Evolutionary conservation across 2,329 filamentous ascomycete genomes (phyloP).

Genomic region (Onygenales sp.): DNA sequence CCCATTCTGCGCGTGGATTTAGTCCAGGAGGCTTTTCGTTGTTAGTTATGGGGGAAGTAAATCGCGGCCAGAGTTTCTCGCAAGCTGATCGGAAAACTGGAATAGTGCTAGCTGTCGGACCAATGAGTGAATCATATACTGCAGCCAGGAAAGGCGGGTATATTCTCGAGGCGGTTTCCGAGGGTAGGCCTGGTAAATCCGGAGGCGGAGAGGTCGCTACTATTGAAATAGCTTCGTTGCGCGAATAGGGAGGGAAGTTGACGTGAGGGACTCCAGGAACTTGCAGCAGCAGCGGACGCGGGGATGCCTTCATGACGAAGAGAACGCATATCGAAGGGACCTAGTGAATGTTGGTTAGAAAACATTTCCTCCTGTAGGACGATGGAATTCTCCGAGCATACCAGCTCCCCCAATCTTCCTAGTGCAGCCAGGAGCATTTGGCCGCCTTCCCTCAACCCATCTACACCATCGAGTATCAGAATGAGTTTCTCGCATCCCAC

Average conservation of each 20-base stretch:
- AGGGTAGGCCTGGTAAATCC: slow-evolving; percentile 20
- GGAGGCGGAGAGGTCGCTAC: slow-evolving; percentile 48
- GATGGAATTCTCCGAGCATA: slow-evolving; percentile 36
- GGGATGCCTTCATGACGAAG: slow-evolving; percentile 61
- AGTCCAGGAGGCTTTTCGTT: slow-evolving; percentile 44
- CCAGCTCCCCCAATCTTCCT: slow-evolving; percentile 69
- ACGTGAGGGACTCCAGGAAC: slow-evolving; percentile 63
- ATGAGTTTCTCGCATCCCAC: slow-evolving; percentile 50
- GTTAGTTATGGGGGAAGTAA: slow-evolving; percentile 65
- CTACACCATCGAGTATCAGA: slow-evolving; percentile 79
- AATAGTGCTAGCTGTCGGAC: slow-evolving; percentile 70
- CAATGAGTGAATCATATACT: slow-evolving; percentile 78
- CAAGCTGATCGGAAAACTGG: slow-evolving; percentile 62
- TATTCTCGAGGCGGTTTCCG: slow-evolving; percentile 22
- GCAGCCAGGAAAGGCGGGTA: slow-evolving; percentile 66
- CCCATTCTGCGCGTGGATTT: slow-evolving; percentile 52
- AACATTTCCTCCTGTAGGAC: not conserved
- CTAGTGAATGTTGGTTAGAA: slow-evolving; percentile 34
- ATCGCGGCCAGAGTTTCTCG: slow-evolving; percentile 70
- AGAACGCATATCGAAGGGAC: slow-evolving; percentile 69
- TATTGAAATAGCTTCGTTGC: slow-evolving; percentile 69
- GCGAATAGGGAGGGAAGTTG: slow-evolving; percentile 75
- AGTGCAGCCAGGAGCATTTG: slow-evolving; percentile 71
- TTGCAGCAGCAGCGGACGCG: slow-evolving; percentile 60
- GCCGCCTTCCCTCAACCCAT: slow-evolving; percentile 70